Evolutionary conservation across 257 asterid genomes (phyloP), one percentile per base, ranked within the genome.

Genomic region (Ilex asprella): DNA sequence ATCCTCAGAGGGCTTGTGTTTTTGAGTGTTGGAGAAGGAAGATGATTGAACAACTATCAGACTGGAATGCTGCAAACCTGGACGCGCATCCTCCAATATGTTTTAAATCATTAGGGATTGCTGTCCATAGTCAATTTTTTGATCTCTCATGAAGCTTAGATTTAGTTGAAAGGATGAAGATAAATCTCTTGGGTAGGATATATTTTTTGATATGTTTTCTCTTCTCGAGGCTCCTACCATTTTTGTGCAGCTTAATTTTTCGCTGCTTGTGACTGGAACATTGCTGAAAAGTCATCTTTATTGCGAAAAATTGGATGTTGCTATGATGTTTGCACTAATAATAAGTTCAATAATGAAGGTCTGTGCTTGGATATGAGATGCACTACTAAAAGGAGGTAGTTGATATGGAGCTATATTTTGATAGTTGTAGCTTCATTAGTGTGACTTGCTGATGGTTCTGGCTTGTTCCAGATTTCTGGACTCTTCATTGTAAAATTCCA

Each of bases 91-190:
- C 27, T 35, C 41, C 8, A 35, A 35, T 35, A 35, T 35, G 8
- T 3, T 35, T 35, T 8, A 35, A 3, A 3, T 35, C 41, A 35
- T 35, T 35, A 35, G 41, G 52, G 13, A 50, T 50, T 15, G 57
- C 5, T 53, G 29, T 21, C 10, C n/a, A 15, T 16, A 14, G 5
- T n/a, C 30, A 7, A 2, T 14, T 53, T 16, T 2, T 53, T 53
- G 57, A 53, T 53, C 57, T 53, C 5, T 53, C 57, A 15, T 15
- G 57, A 53, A 16, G 57, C 57, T 53, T n/a, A 53, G 57, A 53
- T 16, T 16, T 53, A 53, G 57, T 16, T 53, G 57, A 21, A 14
- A 15, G 27, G 57, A 27, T 15, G 27, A 14, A 2, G 52, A 46
- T 46, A 46, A 14, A 46, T 11, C 15, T 46, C 11, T 12, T 2